These are phyloP conservation scores for Daldinia bambusicola DNA, from an alignment of 495 filamentous ascomycete species.

Conservation along the genomic window DNA sequence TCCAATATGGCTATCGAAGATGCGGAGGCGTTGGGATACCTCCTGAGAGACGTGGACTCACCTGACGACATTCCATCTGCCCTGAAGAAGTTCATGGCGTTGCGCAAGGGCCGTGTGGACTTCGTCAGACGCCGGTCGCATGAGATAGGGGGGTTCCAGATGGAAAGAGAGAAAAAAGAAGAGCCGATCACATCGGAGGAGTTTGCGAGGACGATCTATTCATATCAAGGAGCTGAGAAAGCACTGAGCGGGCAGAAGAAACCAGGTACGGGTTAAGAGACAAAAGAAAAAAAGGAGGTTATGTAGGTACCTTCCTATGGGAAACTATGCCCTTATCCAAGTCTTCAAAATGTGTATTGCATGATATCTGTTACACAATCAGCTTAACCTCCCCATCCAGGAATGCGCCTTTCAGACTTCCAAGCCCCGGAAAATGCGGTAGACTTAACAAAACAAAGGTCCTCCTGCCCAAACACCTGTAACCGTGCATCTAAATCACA, in stretches of 20 bases:
- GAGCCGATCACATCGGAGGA: slow-evolving; percentile 29
- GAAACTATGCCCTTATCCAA: too few relatives aligned
- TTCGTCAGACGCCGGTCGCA: slow-evolving; percentile 37
- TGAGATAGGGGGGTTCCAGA: slow-evolving; percentile 25
- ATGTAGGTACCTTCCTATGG: too few relatives aligned
- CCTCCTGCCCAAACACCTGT: too few relatives aligned
- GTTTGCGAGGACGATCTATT: slow-evolving; percentile 35
- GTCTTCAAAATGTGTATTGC: background rate
- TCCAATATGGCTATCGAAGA: slow-evolving; percentile 47
- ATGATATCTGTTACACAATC: background rate
- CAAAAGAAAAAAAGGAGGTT: too few relatives aligned
- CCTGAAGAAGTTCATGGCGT: slow-evolving; percentile 34
- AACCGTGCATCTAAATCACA: background rate
- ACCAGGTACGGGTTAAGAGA: background rate
- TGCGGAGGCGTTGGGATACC: slow-evolving; percentile 45
- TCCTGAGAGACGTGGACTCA: slow-evolving; percentile 34
- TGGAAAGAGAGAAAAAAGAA: slow-evolving; percentile 33
- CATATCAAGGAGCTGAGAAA: slow-evolving; percentile 36
- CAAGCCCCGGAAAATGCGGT: background rate
- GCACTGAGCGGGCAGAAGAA: slow-evolving; percentile 17
- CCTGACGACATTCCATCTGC: slow-evolving; percentile 23
- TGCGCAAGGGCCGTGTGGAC: slow-evolving; percentile 41
- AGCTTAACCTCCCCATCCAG: background rate
- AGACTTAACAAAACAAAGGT: background rate
- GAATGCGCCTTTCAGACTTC: background rate